These are phyloP conservation scores for Sporothrix brunneoviolacea DNA, from an alignment of 2,329 filamentous ascomycete genomes.

Conservation along the genomic window DNA sequence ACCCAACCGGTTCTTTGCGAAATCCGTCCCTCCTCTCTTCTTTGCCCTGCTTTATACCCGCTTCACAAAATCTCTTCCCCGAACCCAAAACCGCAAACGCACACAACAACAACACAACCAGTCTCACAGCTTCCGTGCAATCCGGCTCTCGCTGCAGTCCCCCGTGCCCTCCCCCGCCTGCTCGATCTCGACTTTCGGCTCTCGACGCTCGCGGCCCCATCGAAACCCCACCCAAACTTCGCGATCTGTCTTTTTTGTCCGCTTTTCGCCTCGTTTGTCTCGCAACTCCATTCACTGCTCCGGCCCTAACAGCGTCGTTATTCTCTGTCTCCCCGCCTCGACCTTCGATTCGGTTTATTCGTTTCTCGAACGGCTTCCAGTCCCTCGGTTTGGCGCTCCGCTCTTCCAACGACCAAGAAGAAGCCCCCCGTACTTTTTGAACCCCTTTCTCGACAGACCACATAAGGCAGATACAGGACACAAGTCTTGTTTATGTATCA, in stretches of 20 bases:
- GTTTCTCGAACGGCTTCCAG: too few relatives aligned
- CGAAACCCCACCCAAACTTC: conserved; percentile 2
- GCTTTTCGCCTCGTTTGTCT: not conserved
- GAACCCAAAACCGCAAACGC: not conserved
- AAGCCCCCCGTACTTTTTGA: not conserved
- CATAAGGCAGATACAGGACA: conserved; percentile 27
- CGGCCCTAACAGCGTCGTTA: not conserved
- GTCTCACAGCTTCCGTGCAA: conserved; percentile 1
- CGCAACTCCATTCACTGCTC: not conserved
- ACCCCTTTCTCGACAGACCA: conserved; percentile 2
- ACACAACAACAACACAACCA: not conserved
- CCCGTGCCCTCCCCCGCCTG: not conserved
- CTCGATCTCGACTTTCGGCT: not conserved
- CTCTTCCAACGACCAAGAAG: not conserved
- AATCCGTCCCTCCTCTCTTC: too few relatives aligned
- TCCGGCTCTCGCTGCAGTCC: conserved; percentile 1
- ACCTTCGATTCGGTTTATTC: not conserved
- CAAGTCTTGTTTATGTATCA: conserved; percentile 91
- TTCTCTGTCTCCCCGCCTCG: not conserved
- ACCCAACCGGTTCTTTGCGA: too few relatives aligned
- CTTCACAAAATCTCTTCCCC: not conserved
- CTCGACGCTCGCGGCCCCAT: conserved; percentile 4
- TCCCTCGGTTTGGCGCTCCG: too few relatives aligned
- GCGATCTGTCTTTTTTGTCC: conserved; percentile 9
- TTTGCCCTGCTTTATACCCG: not conserved